Base-by-base conservation (phyloP, 2,329 filamentous ascomycete genomes). In the Curvularia hawaiiensis region DNA sequence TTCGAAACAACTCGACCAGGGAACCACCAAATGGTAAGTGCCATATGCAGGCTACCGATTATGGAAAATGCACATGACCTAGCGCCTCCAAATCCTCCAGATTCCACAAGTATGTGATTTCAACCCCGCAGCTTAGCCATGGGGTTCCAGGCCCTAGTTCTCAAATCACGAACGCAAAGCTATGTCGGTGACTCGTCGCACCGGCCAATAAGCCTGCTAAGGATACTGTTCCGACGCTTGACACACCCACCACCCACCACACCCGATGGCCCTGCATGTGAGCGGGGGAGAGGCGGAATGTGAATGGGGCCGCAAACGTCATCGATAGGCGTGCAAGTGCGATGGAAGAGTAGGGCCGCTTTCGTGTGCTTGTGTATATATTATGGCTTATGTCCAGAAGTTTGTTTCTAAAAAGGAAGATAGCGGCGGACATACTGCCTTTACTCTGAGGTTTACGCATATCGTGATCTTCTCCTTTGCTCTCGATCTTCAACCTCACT, bases 261-360 rank as follows among this genome's bases (percentile, higher is more conserved):
- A 35, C 14, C 26, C 39, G 20, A 38, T 30, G 39, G 44, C 38
- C 38, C 43, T 40, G 41, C 28, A 45, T 40, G 30, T 38, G 14
- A 14, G 24, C 12, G 35, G 16, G 49, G 18, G 18, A 30, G 28
- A 31, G 30, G 30, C 11, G 30, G 30, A 31, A 31, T 31, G 8
- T 1, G 18, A n/a, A 28, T 44, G 24, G 24, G 24, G 3, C 24
- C 5, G n/a, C 20, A 33, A 41, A 53, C 57, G 57, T 59, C 57
- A 59, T 59, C 50, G 50, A 59, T 50, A 46, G 39, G 31, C 39
- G 38, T 38, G 24, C 24, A 47, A 22, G 44, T 40, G 26, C 49
- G 20, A 31, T 26, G 43, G 28, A 20, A 39, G 22, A 48, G 44
- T 43, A 14, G 49, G 12, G 49, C 2, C 43, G 30, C 47, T 38